phyloP scores from a whole-genome alignment of 768 basidiomycete species.

The Rhizopogon sp. region DNA sequence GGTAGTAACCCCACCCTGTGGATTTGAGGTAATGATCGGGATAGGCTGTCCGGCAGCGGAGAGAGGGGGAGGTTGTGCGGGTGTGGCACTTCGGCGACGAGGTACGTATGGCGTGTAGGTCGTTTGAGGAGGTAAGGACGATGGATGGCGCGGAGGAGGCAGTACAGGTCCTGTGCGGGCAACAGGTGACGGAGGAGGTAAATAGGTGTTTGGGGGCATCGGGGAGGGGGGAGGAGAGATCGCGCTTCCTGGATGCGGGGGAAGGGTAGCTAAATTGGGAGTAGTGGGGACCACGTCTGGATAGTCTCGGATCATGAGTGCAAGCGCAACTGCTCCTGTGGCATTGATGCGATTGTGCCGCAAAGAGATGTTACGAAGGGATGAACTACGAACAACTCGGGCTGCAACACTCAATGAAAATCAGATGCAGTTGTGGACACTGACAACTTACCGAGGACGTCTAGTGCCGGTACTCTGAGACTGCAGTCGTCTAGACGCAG shows the following conservation, averaged over 20 bases:
- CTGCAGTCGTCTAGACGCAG: slow-evolving; percentile 87
- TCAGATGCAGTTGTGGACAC: not conserved
- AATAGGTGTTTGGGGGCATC: slow-evolving; percentile 20
- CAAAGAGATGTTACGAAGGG: slow-evolving; percentile 83
- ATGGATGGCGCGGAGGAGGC: slow-evolving; percentile 48
- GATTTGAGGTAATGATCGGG: slow-evolving; percentile 66
- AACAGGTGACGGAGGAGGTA: slow-evolving; percentile 18
- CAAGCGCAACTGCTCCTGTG: slow-evolving; percentile 85
- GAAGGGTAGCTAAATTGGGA: slow-evolving; percentile 6
- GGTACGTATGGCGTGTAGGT: slow-evolving; percentile 86
- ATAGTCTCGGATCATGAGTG: slow-evolving; percentile 96
- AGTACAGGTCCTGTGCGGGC: slow-evolving; percentile 35
- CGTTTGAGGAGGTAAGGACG: slow-evolving; percentile 48
- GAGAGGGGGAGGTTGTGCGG: slow-evolving; percentile 26
- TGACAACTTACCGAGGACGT: slow-evolving; percentile 64
- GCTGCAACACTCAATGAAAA: slow-evolving; percentile 36
- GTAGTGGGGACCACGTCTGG: slow-evolving; percentile 58
- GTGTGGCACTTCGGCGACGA: slow-evolving; percentile 41
- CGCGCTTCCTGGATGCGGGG: slow-evolving; percentile 5
- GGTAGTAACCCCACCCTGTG: slow-evolving; percentile 48
- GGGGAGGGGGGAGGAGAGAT: slow-evolving; percentile 28
- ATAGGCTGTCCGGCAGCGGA: slow-evolving; percentile 43
- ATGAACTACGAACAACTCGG: slow-evolving; percentile 77
- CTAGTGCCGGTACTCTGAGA: slow-evolving; percentile 68
- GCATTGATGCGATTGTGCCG: slow-evolving; percentile 83